Conservation (phyloP, 768 basidiomycete species). For the Boletus vermiculosoides region DNA sequence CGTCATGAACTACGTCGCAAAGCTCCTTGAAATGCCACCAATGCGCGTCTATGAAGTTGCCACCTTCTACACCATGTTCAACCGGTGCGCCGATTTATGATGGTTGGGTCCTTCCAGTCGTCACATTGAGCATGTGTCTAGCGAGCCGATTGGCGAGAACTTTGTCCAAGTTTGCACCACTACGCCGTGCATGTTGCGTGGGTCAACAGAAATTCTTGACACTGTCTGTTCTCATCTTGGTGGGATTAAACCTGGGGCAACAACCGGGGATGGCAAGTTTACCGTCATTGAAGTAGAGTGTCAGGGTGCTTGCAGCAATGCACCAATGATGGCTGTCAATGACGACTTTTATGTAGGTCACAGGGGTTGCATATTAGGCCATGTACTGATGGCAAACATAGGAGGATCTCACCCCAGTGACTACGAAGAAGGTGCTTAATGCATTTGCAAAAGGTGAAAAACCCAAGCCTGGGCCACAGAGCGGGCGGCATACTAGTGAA, state of each 20-base stretch:
- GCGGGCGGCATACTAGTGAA: conserved; percentile 82
- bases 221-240: conserved; percentile 82
- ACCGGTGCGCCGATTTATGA: conserved; percentile 59
- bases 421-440: conserved; percentile 77
- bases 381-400: conserved; percentile 30
- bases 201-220: conserved; percentile 87
- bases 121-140: conserved; percentile 28
- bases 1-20: conserved; percentile 98
- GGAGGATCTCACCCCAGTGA: conserved; percentile 81
- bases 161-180: conserved; percentile 99
- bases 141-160: conserved; percentile 90
- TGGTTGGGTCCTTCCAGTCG: not conserved
- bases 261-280: conserved; percentile 96
- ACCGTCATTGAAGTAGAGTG: conserved; percentile 98
- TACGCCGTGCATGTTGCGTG: conserved; percentile 95
- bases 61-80: conserved; percentile 99
- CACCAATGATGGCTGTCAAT: conserved; percentile 92
- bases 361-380: not conserved
- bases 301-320: conserved; percentile 97
- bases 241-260: conserved; percentile 81
- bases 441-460: conserved; percentile 79
- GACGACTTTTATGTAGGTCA: conserved; percentile 92
- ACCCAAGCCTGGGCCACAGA: conserved; percentile 93
- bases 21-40: conserved; percentile 88
- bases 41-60: conserved; percentile 99